Evolutionary conservation across 1,284 basidiomycete species (phyloP).

Genomic region (Pseudozyma tsukubaensis): DNA sequence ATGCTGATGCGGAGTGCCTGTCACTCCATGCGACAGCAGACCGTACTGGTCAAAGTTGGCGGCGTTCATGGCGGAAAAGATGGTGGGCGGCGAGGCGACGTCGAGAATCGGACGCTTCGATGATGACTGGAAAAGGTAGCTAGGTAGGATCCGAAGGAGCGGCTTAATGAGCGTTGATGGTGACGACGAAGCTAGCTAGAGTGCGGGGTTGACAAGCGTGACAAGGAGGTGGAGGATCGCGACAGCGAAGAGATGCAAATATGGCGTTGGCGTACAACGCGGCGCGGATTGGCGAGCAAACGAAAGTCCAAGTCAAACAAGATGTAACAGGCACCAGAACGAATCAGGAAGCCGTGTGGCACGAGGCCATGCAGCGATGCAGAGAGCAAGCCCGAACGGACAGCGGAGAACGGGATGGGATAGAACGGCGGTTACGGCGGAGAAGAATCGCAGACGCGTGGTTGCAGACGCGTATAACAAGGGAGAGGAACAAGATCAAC

Average conservation of each 20-base stretch:
- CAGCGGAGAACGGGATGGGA: no score
- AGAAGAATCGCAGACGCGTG: no score
- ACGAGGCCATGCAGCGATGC: no score
- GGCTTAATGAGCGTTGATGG: neutral
- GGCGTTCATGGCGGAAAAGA: constrained; percentile 52
- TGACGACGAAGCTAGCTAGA: neutral
- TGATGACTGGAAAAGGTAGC: constrained; percentile 16
- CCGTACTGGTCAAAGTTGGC: constrained; percentile 53
- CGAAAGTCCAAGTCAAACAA: neutral
- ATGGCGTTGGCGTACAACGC: constrained; percentile 28
- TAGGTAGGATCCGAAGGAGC: neutral
- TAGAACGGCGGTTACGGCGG: no score
- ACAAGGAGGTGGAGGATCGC: constrained; percentile 12
- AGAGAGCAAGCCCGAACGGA: no score
- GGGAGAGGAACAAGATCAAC: no score
- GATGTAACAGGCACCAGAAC: constrained; percentile 10
- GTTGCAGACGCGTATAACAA: no score
- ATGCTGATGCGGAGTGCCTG: constrained; percentile 46
- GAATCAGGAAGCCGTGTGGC: no score
- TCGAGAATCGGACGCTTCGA: constrained; percentile 45
- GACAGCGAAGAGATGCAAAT: constrained; percentile 7
- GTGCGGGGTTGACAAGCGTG: constrained; percentile 1
- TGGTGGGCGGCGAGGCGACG: constrained; percentile 41
- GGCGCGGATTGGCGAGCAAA: neutral
- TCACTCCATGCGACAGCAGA: constrained; percentile 46